Conservation (phyloP, 768 basidiomycete species). For the Chalciporus piperatus region DNA sequence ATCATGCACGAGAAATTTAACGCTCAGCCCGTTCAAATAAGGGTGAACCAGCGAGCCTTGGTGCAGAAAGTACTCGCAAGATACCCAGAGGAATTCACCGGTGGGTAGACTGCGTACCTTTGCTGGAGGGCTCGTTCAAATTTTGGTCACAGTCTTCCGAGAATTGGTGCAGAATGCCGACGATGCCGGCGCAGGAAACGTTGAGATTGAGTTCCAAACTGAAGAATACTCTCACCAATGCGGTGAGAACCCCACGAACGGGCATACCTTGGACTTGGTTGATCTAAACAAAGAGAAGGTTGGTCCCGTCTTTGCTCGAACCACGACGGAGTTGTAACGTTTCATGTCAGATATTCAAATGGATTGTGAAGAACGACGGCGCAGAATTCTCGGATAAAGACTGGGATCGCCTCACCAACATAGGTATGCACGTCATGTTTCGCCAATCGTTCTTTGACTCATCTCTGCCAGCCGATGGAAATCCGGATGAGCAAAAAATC, state of each 20-base stretch:
- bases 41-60: constrained; percentile 15
- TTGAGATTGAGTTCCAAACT: constrained; percentile 39
- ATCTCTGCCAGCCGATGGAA: constrained; percentile 41
- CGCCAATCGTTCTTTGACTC: not conserved
- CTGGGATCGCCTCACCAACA: constrained; percentile 48
- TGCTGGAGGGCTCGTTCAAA: no score
- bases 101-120: not conserved
- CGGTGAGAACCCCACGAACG: not conserved
- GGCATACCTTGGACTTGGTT: not conserved
- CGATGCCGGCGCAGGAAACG: constrained; percentile 38
- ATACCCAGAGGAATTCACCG: constrained; percentile 17
- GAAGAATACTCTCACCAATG: not conserved
- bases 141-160: constrained; percentile 37
- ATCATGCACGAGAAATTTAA: not conserved
- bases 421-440: constrained; percentile 20
- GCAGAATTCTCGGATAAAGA: constrained; percentile 44
- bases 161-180: constrained; percentile 60
- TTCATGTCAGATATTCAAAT: constrained; percentile 34
- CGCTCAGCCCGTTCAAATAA: not conserved
- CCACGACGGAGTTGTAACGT: not conserved
- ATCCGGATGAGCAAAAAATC: constrained; percentile 52
- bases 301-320: not conserved
- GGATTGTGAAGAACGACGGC: constrained; percentile 47
- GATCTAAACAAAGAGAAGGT: not conserved
- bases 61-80: constrained; percentile 17